Evolutionary conservation across 1,284 basidiomycete genomes (phyloP), one percentile per base, ranked within the genome.

Genomic region (Uromyces viciae-fabae): DNA sequence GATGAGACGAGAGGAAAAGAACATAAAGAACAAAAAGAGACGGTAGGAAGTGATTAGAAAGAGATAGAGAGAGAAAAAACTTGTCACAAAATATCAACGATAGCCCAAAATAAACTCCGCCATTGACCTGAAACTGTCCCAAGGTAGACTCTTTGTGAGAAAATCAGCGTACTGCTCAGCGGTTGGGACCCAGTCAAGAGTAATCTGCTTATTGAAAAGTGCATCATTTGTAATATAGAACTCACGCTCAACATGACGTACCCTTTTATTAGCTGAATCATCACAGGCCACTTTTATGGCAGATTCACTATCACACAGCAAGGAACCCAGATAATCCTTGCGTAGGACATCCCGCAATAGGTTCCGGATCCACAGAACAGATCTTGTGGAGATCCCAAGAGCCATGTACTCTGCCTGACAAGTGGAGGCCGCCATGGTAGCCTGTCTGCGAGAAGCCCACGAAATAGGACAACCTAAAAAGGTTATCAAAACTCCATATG

Each of bases 391-490:
- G n/a, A 17, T 46, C 4, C 42, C 69, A 38, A 46, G 46, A 3
- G 43, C 64, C 64, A 38, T 71, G 28, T 71, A 71, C 11, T 71
- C 68, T 33, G 68, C 40, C 2, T 71, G 68, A n/a, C 68, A 71
- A 19, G 40, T 71, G 14, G 68, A 71, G 3, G 68, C 3, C 14
- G 33, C 64, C 19, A 68, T 19, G 3, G 17, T 9, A 28, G 3
- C 11, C 3, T 5, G 22, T 5, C 68, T 43, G 17, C 46, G 15
- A 1, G 68, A 71, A 19, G 40, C 31, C 68, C 68, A 46, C 3
- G 42, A n/a, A 36, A 71, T 17, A n/a, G 46, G 68, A 15, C 62
- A 54, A 56, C 54, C 54, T 4, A 56, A 56, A 28, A 56, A 56
- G 5, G 54, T 56, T 11, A 49, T 49, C 46, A 49, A 11, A 49